Evolutionary conservation across 1,139 yeast species (phyloP).

Genomic region (Sugiyamaella xylanicola): DNA sequence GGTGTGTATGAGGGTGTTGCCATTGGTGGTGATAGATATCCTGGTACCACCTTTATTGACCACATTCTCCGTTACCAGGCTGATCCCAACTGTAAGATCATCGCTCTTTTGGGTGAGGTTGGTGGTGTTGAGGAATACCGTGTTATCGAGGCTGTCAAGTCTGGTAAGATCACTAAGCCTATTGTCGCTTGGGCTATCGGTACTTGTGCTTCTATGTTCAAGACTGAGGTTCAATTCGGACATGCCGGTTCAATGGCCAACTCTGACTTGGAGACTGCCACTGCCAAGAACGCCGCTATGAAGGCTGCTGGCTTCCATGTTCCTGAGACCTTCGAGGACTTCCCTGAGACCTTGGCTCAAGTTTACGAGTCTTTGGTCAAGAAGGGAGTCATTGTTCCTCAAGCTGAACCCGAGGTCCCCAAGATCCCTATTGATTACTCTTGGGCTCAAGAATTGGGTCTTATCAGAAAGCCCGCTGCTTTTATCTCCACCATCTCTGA

Average conservation of each 20-base stretch:
- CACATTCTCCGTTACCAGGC: constrained; percentile 50
- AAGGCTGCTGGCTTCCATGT: constrained; percentile 50
- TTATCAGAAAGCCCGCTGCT: constrained; percentile 52
- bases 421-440: constrained; percentile 52
- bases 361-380: constrained; percentile 46
- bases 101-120: constrained; percentile 50
- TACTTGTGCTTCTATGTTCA: constrained; percentile 52
- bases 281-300: constrained; percentile 50
- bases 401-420: constrained; percentile 50
- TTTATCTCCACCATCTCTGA: constrained; percentile 52
- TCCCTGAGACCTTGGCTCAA: constrained; percentile 45
- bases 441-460: constrained; percentile 53
- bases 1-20: constrained; percentile 54
- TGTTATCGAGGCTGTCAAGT: constrained; percentile 51
- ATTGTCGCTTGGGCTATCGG: constrained; percentile 55
- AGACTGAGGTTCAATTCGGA: constrained; percentile 53
- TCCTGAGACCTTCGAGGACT: constrained; percentile 51
- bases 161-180: constrained; percentile 49
- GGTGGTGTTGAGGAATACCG: constrained; percentile 55
- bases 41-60: constrained; percentile 53
- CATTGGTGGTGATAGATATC: constrained; percentile 53
- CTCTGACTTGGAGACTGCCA: constrained; percentile 50
- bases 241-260: constrained; percentile 54
- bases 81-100: constrained; percentile 50
- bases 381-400: constrained; percentile 45